phyloP scores from a whole-genome alignment of 768 basidiomycete species.

The Rhodocollybia butyracea region DNA sequence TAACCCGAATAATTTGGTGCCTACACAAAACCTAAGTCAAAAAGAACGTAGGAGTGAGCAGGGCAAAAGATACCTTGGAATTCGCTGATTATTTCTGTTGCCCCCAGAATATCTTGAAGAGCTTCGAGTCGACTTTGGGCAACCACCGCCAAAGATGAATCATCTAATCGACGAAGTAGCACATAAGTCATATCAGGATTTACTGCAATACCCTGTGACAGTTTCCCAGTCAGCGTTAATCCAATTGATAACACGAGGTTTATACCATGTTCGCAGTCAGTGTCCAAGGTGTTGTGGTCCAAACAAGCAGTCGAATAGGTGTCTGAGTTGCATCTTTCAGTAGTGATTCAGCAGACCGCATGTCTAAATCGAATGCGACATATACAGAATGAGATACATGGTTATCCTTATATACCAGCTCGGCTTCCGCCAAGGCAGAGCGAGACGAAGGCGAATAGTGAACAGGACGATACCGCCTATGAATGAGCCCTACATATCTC shows the following conservation, averaged over 20 bases:
- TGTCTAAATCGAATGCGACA: slow-evolving; percentile 69
- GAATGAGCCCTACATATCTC: slow-evolving; percentile 63
- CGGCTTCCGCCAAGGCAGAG: slow-evolving; percentile 93
- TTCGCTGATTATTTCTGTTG: slow-evolving; percentile 31
- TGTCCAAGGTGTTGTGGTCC: slow-evolving; percentile 99
- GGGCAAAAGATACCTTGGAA: slow-evolving; percentile 30
- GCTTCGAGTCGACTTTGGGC: slow-evolving; percentile 49
- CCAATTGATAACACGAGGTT: neutral
- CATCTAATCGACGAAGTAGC: slow-evolving; percentile 33
- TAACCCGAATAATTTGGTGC: slow-evolving; percentile 56
- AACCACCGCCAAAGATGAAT: slow-evolving; percentile 36
- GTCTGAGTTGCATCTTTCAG: neutral
- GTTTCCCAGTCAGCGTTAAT: slow-evolving; percentile 6
- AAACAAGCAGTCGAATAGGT: slow-evolving; percentile 64
- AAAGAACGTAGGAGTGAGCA: neutral
- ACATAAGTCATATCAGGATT: slow-evolving; percentile 70
- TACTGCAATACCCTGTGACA: slow-evolving; percentile 79
- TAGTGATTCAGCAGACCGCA: slow-evolving; percentile 8
- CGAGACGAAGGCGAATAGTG: slow-evolving; percentile 94
- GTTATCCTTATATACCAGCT: slow-evolving; percentile 85
- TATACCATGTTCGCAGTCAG: slow-evolving; percentile 91
- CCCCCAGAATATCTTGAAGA: slow-evolving; percentile 32
- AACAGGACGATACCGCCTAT: slow-evolving; percentile 83
- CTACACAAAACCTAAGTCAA: slow-evolving; percentile 22
- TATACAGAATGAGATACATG: slow-evolving; percentile 88